Base-by-base conservation (phyloP, 345 rosid species). In the Acer yangbiense region DNA sequence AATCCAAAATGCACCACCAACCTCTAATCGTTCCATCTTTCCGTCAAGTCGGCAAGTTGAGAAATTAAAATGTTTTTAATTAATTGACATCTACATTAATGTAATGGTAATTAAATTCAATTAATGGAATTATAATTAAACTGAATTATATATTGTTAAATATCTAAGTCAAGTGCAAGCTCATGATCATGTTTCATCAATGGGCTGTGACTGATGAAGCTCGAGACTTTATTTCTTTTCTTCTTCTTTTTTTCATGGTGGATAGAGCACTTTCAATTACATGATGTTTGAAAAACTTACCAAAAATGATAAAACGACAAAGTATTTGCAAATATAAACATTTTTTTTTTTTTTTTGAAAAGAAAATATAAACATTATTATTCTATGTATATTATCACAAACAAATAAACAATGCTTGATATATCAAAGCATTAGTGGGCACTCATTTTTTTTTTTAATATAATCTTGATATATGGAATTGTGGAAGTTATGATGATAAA, bases 161-260 rank as follows among this genome's bases (percentile, higher is more conserved):
- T 25, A 25, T 23, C 46, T 16, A 68, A 80, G 82, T 84, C 81
- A 73, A 76, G 41, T 66, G 48, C 66, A 73, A 65, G 0, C 74
- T 78, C 46, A 57, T 20, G 29, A 12, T n/a, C 52, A 35, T 55
- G 1, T 7, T 1, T 48, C 23, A 50, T 43, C 46, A 43, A 9
- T 8, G 2, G 46, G 72, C 71, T 66, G 44, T 29, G 60, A 35
- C 6, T 76, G 69, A 71, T 61, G 64, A 70, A 41, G 48, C 25
- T 44, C 74, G 0, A 3, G 66, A 54, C 39, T 35, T 35, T 35
- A 5, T 35, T 35, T 35, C 39, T 41, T 52, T 72, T 13, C 9
- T 52, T 3, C 17, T 54, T 54, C 6, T 54, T 29, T 54, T 12
- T 77, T 23, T 32, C 46, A 50, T 62, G 50, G 75, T 77, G 82